Conservation (phyloP, 495 filamentous ascomycete species). For the Neurospora sp. region DNA sequence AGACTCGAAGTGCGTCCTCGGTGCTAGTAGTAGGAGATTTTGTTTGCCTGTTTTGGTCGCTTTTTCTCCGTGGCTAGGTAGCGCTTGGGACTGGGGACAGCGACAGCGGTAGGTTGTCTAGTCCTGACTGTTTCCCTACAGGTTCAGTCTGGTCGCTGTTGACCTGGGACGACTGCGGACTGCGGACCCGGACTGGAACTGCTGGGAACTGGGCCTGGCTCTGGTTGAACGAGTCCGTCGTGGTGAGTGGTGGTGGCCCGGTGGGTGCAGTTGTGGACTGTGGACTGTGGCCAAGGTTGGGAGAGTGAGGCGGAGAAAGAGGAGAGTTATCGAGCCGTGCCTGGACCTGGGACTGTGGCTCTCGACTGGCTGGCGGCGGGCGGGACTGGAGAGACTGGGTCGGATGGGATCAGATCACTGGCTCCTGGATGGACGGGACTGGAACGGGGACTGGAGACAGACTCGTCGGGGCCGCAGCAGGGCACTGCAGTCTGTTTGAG, state of each 20-base stretch:
- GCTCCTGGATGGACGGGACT: not conserved
- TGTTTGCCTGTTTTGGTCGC: not conserved
- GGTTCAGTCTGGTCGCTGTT: not conserved
- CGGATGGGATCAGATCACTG: not conserved
- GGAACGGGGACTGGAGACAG: not conserved
- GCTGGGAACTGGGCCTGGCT: not conserved
- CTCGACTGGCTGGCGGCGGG: not conserved
- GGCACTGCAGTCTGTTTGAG: not conserved
- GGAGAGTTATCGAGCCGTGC: not conserved
- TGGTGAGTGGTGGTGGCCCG: not conserved
- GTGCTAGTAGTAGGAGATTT: not conserved
- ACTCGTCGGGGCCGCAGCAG: not conserved
- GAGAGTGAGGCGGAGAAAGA: not conserved
- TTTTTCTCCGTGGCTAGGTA: not conserved
- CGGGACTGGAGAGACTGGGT: not conserved
- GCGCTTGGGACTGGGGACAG: not conserved
- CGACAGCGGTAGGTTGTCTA: not conserved
- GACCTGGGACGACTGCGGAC: not conserved
- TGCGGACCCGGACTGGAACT: not conserved
- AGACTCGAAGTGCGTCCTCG: not conserved
- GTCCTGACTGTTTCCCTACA: not conserved
- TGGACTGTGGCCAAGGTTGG: not conserved
- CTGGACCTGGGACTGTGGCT: not conserved
- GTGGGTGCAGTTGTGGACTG: not conserved
- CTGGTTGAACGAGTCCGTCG: not conserved